Base-by-base conservation (phyloP, 805 yeast genomes). In the Limtongia smithiae region DNA sequence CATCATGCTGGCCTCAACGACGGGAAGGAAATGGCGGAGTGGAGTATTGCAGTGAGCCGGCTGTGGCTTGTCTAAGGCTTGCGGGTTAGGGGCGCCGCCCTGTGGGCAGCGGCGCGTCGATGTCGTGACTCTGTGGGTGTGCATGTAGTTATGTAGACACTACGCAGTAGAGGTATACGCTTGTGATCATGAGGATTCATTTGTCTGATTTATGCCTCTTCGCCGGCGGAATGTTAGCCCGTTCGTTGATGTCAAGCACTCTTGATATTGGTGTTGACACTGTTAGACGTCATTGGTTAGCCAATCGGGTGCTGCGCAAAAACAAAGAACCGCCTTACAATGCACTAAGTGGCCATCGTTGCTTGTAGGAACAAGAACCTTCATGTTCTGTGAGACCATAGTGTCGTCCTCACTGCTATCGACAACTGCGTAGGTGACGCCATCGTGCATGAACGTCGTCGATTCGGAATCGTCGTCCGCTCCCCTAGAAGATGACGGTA, bases 241-340 rank as follows among this genome's bases (percentile, higher is more conserved):
- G 32, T n/a, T 57, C 60, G 33, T 37, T 49, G 36, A 57, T 41
- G 25, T 50, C 50, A 15, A 55, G 28, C 4, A 48, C 42, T 28
- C 32, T 37, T 12, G 36, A 37, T 14, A 57, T 25, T 20, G 48
- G 37, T 2, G 14, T 31, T 24, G 36, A 22, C 12, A 37, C 57
- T 52, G 35, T 17, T 32, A 9, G n/a, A 5, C 15, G 11, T 32
- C 31, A 17, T 14, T 9, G n/a, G n/a, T n/a, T n/a, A n/a, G n/a
- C n/a, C n/a, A n/a, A n/a, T n/a, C 21, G 18, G 21, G 12, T 11
- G 7, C 28, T 11, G 25, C 15, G 3, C 25, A 42, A 3, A 8
- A 3, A 20, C 18, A 14, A 18, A 21, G 9, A 27, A 2, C 5
- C n/a, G 9, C 40, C 50, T 18, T 34, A 46, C 50, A 20, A 22